These are phyloP conservation scores for Jacaranda copaia DNA, from an alignment of 257 asterid species.

Conservation along the genomic window DNA sequence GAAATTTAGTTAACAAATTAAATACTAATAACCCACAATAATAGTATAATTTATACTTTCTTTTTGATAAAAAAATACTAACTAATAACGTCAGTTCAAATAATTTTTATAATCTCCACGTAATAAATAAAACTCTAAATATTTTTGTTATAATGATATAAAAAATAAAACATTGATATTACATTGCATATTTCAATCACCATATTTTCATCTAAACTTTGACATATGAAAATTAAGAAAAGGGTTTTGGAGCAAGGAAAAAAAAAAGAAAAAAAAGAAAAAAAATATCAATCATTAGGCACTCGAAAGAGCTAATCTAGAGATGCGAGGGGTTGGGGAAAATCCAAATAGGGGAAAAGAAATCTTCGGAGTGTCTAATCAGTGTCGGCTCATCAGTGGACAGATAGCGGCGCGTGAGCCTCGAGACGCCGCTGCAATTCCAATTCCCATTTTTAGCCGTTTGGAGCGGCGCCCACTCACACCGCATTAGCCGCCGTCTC, in stretches of 20 bases:
- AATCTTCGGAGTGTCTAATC: slow-evolving; percentile 42
- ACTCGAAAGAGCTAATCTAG: slow-evolving; percentile 27
- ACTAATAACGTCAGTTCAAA: no score
- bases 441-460: slow-evolving; percentile 42
- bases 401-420: slow-evolving; percentile 59
- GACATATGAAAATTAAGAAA: background rate
- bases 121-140: no score
- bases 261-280: background rate
- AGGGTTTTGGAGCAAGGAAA: no score
- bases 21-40: no score
- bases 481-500: background rate
- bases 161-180: no score
- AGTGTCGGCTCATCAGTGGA: slow-evolving; percentile 44
- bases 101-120: no score
- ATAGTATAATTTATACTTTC: no score
- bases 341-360: slow-evolving; percentile 22
- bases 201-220: background rate
- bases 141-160: no score
- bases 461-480: slow-evolving; percentile 13
- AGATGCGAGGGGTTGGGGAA: background rate
- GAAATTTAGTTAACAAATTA: no score
- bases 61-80: no score
- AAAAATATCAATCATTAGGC: slow-evolving; percentile 37
- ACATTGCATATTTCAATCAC: no score
- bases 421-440: slow-evolving; percentile 48